These are phyloP conservation scores for Lactifluus piperatus DNA, from an alignment of 768 basidiomycete species.

Conservation along the genomic window DNA sequence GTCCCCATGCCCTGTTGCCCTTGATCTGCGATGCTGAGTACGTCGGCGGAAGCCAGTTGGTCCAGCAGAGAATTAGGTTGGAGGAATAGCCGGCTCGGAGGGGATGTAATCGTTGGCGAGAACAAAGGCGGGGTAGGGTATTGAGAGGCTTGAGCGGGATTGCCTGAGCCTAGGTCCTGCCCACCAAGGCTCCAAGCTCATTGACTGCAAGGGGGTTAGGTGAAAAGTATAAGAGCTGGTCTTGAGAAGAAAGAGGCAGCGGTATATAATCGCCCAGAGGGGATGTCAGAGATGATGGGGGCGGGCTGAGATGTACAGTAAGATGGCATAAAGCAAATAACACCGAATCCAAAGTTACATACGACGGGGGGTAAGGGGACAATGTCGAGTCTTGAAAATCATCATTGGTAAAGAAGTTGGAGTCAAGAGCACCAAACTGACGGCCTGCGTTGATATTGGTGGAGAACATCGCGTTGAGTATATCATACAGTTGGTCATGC, in stretches of 20 bases:
- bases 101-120: not conserved
- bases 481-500: not conserved
- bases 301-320: not conserved
- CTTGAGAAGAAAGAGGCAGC: not conserved
- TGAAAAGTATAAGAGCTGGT: not conserved
- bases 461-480: not conserved
- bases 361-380: not conserved
- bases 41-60: not conserved
- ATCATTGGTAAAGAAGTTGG: not conserved
- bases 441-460: not conserved
- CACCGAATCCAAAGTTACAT: not conserved
- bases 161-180: not conserved
- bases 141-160: not conserved
- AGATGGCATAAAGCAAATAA: not conserved
- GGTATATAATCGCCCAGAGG: not conserved
- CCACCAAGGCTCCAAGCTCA: not conserved
- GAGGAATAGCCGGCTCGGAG: not conserved
- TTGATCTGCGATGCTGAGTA: not conserved
- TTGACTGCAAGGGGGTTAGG: not conserved
- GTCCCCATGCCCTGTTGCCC: not conserved
- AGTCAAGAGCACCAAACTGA: not conserved
- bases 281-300: constrained; percentile 1
- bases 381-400: not conserved
- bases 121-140: not conserved
- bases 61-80: not conserved